Conservation (phyloP, 495 filamentous ascomycete species). For the Xylaria telfairii region DNA sequence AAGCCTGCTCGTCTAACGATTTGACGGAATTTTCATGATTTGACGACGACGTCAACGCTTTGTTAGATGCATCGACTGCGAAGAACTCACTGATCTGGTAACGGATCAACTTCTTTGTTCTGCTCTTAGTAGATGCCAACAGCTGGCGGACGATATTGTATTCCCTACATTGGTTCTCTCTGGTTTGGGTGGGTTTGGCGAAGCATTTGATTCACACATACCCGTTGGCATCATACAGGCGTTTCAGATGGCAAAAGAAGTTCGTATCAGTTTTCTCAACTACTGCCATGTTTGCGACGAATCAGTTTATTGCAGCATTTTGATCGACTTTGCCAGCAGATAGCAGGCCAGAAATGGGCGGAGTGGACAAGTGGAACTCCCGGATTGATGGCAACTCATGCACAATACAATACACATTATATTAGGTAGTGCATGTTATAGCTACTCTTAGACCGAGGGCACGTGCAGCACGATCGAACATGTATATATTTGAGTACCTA, state of each 20-base stretch:
- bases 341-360: neutral
- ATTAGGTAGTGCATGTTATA: neutral
- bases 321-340: neutral
- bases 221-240: conserved; percentile 16
- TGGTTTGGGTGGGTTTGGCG: neutral
- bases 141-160: neutral
- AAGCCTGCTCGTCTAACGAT: conserved; percentile 2
- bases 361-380: neutral
- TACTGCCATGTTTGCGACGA: neutral
- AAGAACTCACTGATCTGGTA: neutral
- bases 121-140: neutral
- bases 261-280: neutral
- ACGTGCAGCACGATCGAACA: neutral
- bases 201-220: conserved; percentile 10
- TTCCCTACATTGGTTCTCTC: conserved; percentile 12
- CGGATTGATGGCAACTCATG: neutral
- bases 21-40: conserved; percentile 7
- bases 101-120: neutral
- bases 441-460: neutral
- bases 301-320: neutral
- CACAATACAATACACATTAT: neutral
- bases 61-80: neutral
- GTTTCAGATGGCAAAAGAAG: conserved; percentile 5
- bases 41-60: conserved; percentile 2
- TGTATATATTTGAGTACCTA: neutral